A percentile compares a stretch with the other conserved stretches of the same genome.
Evolutionary conservation across 2,329 filamentous ascomycete species (phyloP).

Genomic region (Cladobotryum mycophilum): DNA sequence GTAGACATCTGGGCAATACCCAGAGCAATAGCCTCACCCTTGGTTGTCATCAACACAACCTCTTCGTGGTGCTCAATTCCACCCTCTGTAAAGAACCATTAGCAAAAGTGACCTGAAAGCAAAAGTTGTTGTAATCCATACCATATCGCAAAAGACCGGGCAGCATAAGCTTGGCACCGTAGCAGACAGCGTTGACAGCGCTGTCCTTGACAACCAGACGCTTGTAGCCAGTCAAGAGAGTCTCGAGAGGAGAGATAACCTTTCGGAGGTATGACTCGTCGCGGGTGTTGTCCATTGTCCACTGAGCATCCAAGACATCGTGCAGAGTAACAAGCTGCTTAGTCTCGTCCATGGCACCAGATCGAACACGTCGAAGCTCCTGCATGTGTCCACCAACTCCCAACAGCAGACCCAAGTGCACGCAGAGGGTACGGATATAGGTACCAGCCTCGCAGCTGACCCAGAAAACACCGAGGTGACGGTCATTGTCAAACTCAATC

Average conservation of each 20-base stretch:
- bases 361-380: constrained; percentile 88
- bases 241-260: constrained; percentile 90
- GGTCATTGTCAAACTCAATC: constrained; percentile 96
- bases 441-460: constrained; percentile 96
- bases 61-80: constrained; percentile 94
- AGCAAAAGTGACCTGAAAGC: constrained; percentile 18
- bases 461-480: constrained; percentile 97
- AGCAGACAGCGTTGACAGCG: constrained; percentile 89
- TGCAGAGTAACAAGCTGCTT: constrained; percentile 88
- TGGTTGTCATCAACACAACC: constrained; percentile 96
- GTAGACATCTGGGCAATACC: constrained; percentile 98
- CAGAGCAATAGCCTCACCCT: constrained; percentile 95
- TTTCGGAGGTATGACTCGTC: constrained; percentile 88
- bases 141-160: constrained; percentile 89
- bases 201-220: constrained; percentile 87
- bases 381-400: constrained; percentile 97
- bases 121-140: constrained; percentile 35
- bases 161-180: constrained; percentile 98
- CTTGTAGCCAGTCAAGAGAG: constrained; percentile 88
- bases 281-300: constrained; percentile 89
- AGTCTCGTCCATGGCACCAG: constrained; percentile 90
- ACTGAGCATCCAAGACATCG: constrained; percentile 83
- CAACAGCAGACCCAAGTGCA: constrained; percentile 71
- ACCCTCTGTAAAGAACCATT: constrained; percentile 51
- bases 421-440: constrained; percentile 96